A percentile compares a stretch with the other conserved stretches of the same genome.
These are phyloP conservation scores for Pleurotus ostreatus DNA, from an alignment of 768 basidiomycete genomes.

Conservation along the genomic window DNA sequence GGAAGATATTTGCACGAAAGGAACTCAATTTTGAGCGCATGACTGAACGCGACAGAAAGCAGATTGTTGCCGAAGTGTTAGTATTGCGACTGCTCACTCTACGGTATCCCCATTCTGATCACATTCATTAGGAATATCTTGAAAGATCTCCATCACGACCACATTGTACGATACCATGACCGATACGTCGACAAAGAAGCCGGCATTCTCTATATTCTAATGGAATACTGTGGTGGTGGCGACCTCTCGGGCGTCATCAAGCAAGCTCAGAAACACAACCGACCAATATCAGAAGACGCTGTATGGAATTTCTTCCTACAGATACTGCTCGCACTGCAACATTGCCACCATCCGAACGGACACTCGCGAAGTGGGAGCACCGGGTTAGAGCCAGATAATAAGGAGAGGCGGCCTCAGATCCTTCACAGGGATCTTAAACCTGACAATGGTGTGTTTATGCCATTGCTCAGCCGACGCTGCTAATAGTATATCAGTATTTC, in stretches of 20 bases:
- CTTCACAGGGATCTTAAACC: slow-evolving; percentile 96
- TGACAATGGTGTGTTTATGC: slow-evolving; percentile 72
- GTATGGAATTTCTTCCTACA: slow-evolving; percentile 97
- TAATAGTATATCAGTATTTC: slow-evolving; percentile 60
- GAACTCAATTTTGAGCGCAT: slow-evolving; percentile 98
- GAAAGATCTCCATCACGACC: slow-evolving; percentile 90
- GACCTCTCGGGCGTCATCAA: slow-evolving; percentile 90
- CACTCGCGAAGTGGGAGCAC: slow-evolving; percentile 45
- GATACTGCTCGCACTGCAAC: slow-evolving; percentile 80
- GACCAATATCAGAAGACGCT: slow-evolving; percentile 84
- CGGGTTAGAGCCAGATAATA: slow-evolving; percentile 37
- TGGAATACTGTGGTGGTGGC: slow-evolving; percentile 99
- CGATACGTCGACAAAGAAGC: slow-evolving; percentile 85
- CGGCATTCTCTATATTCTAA: slow-evolving; percentile 93
- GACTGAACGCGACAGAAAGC: slow-evolving; percentile 93
- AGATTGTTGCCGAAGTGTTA: slow-evolving; percentile 97
- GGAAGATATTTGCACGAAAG: slow-evolving; percentile 81
- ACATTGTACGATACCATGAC: slow-evolving; percentile 96
- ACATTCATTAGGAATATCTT: slow-evolving; percentile 80
- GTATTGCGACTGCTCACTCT: slow-evolving; percentile 23
- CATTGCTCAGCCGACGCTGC: no score
- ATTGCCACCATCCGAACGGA: slow-evolving; percentile 85
- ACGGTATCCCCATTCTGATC: background rate
- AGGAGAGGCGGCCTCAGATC: slow-evolving; percentile 64
- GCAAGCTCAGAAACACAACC: slow-evolving; percentile 60